These are phyloP conservation scores for Cyathus striatus DNA, from an alignment of 768 basidiomycete species.

Conservation along the genomic window DNA sequence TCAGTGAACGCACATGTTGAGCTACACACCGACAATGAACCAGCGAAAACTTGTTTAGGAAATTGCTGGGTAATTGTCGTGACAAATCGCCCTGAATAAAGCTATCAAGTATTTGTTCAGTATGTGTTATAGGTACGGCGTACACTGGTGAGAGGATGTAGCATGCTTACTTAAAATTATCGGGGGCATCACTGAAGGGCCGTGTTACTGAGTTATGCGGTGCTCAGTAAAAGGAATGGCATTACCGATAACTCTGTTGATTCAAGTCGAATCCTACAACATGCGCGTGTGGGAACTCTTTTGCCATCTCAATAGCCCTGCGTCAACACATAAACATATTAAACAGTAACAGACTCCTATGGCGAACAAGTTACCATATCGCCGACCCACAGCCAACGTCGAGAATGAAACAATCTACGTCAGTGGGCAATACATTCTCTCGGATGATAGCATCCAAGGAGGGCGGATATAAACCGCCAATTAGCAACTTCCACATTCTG, in stretches of 20 bases:
- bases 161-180: not conserved
- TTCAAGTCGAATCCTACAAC: constrained; percentile 21
- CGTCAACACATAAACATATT: not conserved
- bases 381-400: constrained; percentile 24
- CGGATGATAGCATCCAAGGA: constrained; percentile 6
- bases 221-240: not conserved
- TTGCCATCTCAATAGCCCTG: constrained; percentile 21
- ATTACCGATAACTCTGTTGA: constrained; percentile 9
- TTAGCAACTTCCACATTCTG: constrained; percentile 16
- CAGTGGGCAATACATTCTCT: constrained; percentile 3
- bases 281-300: constrained; percentile 11
- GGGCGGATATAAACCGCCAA: constrained; percentile 19
- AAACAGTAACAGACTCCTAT: not conserved
- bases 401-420: constrained; percentile 11
- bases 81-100: constrained; percentile 16
- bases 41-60: constrained; percentile 13
- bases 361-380: constrained; percentile 17
- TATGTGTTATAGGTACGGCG: not conserved
- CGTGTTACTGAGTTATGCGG: not conserved
- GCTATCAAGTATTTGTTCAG: constrained; percentile 6
- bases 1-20: constrained; percentile 13
- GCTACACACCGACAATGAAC: constrained; percentile 21
- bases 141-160: too few relatives aligned
- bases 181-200: not conserved
- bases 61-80: constrained; percentile 11